Evolutionary conservation across 2,329 filamentous ascomycete genomes (phyloP).

Genomic region (Colletotrichum chrysophilum): DNA sequence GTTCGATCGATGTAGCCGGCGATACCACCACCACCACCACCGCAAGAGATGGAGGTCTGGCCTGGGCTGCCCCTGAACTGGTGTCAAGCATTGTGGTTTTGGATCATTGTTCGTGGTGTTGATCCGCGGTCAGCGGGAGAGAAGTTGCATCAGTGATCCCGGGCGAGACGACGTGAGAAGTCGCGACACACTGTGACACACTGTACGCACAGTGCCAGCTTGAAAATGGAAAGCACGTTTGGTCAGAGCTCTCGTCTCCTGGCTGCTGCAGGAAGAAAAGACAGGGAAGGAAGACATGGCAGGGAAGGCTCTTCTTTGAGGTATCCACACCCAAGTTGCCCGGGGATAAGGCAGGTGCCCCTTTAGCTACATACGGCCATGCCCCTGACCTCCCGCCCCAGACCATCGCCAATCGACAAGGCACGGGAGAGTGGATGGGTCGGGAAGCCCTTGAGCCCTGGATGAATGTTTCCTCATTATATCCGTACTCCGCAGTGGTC

Average conservation of each 20-base stretch:
- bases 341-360: not conserved
- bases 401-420: slow-evolving; percentile 2
- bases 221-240: not conserved
- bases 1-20: not conserved
- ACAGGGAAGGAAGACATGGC: not conserved
- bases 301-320: not conserved
- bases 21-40: not conserved
- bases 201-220: not conserved
- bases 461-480: not conserved
- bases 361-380: slow-evolving; percentile 9
- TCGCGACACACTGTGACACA: not conserved
- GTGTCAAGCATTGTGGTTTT: not conserved
- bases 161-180: not conserved
- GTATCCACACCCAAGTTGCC: not conserved
- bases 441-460: not conserved
- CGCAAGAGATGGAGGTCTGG: not conserved
- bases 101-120: not conserved
- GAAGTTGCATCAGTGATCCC: not conserved
- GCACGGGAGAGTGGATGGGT: not conserved
- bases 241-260: slow-evolving; percentile 1
- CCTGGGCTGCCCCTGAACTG: not conserved
- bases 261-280: not conserved
- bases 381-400: not conserved
- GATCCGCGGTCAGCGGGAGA: not conserved
- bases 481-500: not conserved